Evolutionary conservation across 306 rosid genomes (phyloP), one percentile per base, ranked within the genome.

Genomic region (Adenanthera pavonina): DNA sequence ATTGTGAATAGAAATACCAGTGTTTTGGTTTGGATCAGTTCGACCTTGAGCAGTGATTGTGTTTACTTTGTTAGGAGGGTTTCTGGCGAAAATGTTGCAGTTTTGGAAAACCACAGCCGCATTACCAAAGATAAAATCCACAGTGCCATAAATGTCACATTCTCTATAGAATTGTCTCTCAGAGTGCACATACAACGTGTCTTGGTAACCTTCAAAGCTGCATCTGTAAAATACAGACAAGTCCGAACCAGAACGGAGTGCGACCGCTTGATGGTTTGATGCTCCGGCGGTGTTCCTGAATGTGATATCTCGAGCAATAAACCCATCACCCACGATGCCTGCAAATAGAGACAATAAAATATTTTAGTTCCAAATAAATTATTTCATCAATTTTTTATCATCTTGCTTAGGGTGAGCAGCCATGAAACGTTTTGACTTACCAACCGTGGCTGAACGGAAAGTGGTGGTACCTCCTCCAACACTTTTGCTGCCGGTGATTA

Each of bases 121-220:
- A 1, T 83, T 83, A 0, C 86, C 86, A 64, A 83, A 83, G 51
- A 83, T 83, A 30, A 83, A 83, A 5, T 83, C 86, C 6, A 83
- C 76, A 1, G 86, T 83, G 62, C 86, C 86, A 34, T 83, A 83
- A 16, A 83, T 33, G 12, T 78, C 64, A 35, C 86, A 78, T 33
- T 83, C 82, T 5, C 84, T 85, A 11, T 91, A 91, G 59, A 90
- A 92, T 69, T 91, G 97, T 51, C 97, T 76, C 20, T 89, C 82
- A 3, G 97, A 86, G 60, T 84, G 79, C 25, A 86, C 89, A 40
- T 89, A 91, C 4, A 92, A 72, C 3, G 97, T 92, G 88, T 92
- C 97, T 78, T 92, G 97, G 65, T 66, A 91, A 13, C 97, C 97
- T 79, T 89, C 92, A 25, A 92, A 88, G 56, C 95, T 73, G n/a